Evolutionary conservation across 2,329 filamentous ascomycete species (phyloP).

Genomic region (Cyphellophora attinorum): DNA sequence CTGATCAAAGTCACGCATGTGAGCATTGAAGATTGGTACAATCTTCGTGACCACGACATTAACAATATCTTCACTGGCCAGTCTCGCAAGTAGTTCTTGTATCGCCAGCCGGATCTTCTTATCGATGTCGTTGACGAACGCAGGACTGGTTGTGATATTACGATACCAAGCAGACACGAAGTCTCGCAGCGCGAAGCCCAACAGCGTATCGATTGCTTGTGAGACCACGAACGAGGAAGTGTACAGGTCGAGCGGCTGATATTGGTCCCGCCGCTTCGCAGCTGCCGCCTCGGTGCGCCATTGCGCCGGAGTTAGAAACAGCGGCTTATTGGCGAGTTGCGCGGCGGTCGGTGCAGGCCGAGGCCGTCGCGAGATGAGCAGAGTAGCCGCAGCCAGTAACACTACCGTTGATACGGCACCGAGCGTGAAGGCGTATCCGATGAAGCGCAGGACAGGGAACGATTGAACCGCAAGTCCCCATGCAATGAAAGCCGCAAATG

Average conservation of each 20-base stretch:
- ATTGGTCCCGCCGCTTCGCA: constrained; percentile 56
- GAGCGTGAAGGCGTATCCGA: constrained; percentile 70
- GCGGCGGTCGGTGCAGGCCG: constrained; percentile 27
- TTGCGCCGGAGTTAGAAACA: constrained; percentile 51
- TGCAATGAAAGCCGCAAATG: constrained; percentile 52
- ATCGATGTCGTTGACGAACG: constrained; percentile 82
- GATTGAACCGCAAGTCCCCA: constrained; percentile 82
- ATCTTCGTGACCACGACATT: constrained; percentile 73
- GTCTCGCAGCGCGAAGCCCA: constrained; percentile 68
- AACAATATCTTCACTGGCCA: constrained; percentile 70
- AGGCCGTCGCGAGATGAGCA: constrained; percentile 43
- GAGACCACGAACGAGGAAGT: constrained; percentile 69
- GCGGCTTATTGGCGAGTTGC: constrained; percentile 29
- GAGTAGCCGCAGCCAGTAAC: constrained; percentile 43
- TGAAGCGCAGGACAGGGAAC: constrained; percentile 72
- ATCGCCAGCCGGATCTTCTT: constrained; percentile 65
- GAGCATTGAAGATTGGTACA: constrained; percentile 77
- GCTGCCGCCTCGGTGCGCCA: constrained; percentile 65
- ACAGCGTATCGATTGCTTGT: constrained; percentile 65
- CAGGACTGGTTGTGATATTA: constrained; percentile 69
- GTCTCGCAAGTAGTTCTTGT: constrained; percentile 58
- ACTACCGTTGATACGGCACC: constrained; percentile 51
- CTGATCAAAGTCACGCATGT: constrained; percentile 83
- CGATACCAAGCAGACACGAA: constrained; percentile 86
- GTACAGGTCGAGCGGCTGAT: constrained; percentile 62